Evolutionary conservation across 345 rosid genomes (phyloP), one percentile per base, ranked within the genome.

Genomic region (Pistacia atlantica): DNA sequence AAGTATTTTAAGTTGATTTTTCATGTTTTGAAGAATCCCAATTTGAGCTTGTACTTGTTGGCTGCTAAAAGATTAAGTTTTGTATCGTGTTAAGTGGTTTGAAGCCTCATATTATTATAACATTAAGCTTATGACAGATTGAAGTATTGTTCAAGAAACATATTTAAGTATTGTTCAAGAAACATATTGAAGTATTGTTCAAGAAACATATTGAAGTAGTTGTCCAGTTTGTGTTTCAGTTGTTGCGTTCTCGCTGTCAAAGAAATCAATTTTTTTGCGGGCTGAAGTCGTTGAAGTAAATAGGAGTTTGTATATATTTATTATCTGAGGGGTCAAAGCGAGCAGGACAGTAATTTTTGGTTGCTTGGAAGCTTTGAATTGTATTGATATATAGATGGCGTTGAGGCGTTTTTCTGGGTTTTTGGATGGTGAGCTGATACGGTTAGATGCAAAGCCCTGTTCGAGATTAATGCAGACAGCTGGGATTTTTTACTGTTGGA

Each of bases 351-450:
- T 22, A 0, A 20, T 33, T 5, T 12, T 0, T 12, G 4, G 11
- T 9, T 67, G 56, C 38, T 72, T 45, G 12, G 8, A 45, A 73
- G 42, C n/a, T 63, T 49, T 63, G 13, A 46, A 11, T 11, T 48
- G 42, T 45, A 10, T 72, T 4, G n/a, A 0, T 42, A 7, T 42
- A 56, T 16, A 67, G 78, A 93, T 91, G 97, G 89, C 96, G 4
- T 73, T 93, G 77, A 86, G 97, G 78, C 92, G 76, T 71, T 66
- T 71, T 67, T 81, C 87, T 69, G 94, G 98, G 70, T 90, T 79
- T 81, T 91, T 97, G 3, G 95, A 93, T 33, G 98, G 95, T 51
- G 92, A 91, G 76, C 59, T 93, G 52, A 93, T 91, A 97, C 88
- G 93, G 71, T 84, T 95, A 17, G 98, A 91, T 80, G 82, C 86